Evolutionary conservation across 1,284 basidiomycete genomes (phyloP), one percentile per base, ranked within the genome.

Genomic region (Anthracocystis setariae): DNA sequence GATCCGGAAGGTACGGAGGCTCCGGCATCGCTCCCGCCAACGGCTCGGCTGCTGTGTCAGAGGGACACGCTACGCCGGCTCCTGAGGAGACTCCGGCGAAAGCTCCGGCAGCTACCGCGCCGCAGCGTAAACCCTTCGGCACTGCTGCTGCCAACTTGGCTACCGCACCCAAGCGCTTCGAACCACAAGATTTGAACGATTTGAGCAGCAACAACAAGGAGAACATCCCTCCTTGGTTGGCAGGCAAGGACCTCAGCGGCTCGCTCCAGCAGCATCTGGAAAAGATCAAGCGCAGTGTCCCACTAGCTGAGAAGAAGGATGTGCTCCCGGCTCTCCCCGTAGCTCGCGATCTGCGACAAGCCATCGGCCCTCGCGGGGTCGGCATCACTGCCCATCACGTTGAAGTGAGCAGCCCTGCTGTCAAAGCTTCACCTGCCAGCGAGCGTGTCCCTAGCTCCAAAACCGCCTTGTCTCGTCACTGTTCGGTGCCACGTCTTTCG

Each of bases 1-100:
- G 79, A n/a, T 78, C 79, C 5, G 59, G 65, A 42, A 62, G 79
- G 12, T 81, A 71, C 43, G 54, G 70, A 27, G 71, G 67, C 35
- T 50, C 69, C 10, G 67, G 71, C 55, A 54, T 70, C 43, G 50
- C 53, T 4, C 48, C 37, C 10, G 44, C 44, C 7, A 20, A 35
- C n/a, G 27, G 44, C 4, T 17, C 15, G 5, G 21, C 46, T 33
- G 50, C 47, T 17, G 8, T 47, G 1, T 13, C 15, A 8, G 29
- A 12, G 18, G 56, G 29, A 8, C 32, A 29, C 24, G 47, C 52
- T n/a, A 47, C 51, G 3, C 20, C 58, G 13, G 50, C 38, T 29
- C 38, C 29, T 3, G 50, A 54, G 29, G 37, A 49, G 20, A 25
- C 55, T 2, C n/a, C 42, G 20, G 42, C 32, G 5, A 37, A 20